These are phyloP conservation scores for Exophiala sideris DNA, from an alignment of 2,329 filamentous ascomycete species.

Conservation along the genomic window DNA sequence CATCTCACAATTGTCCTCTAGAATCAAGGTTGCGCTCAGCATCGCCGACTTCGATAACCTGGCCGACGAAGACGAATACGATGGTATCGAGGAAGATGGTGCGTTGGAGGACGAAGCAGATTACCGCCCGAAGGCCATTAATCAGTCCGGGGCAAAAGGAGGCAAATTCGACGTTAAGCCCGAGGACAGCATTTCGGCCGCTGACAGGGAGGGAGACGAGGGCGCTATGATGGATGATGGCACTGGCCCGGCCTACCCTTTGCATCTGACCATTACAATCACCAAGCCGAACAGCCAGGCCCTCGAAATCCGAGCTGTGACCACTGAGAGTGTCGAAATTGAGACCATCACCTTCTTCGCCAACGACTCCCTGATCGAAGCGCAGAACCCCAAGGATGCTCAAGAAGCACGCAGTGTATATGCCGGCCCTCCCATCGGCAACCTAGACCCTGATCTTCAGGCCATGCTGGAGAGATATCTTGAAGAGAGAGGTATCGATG, in stretches of 20 bases:
- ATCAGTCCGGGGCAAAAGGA: constrained; percentile 50
- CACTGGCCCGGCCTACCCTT: constrained; percentile 65
- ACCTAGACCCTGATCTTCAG: constrained; percentile 94
- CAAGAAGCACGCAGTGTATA: constrained; percentile 54
- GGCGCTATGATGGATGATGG: constrained; percentile 55
- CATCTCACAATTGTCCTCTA: constrained; percentile 34
- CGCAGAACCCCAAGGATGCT: constrained; percentile 69
- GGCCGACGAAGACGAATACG: constrained; percentile 57
- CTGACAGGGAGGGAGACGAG: constrained; percentile 55
- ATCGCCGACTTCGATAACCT: constrained; percentile 75
- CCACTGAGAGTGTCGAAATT: constrained; percentile 84
- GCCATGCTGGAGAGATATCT: constrained; percentile 88
- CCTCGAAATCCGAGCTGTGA: constrained; percentile 79
- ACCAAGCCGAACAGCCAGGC: constrained; percentile 85
- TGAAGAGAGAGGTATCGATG: constrained; percentile 88
- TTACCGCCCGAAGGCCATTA: constrained; percentile 55
- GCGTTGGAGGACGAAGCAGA: constrained; percentile 59
- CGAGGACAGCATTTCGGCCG: constrained; percentile 55
- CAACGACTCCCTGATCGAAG: constrained; percentile 72
- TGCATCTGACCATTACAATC: constrained; percentile 78
- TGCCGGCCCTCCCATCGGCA: constrained; percentile 86
- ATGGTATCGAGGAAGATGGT: constrained; percentile 41
- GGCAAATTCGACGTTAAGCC: constrained; percentile 55
- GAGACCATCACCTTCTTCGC: constrained; percentile 74
- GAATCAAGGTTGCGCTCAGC: constrained; percentile 77